Evolutionary conservation across 768 basidiomycete species (phyloP).

Genomic region (Russula foetens): DNA sequence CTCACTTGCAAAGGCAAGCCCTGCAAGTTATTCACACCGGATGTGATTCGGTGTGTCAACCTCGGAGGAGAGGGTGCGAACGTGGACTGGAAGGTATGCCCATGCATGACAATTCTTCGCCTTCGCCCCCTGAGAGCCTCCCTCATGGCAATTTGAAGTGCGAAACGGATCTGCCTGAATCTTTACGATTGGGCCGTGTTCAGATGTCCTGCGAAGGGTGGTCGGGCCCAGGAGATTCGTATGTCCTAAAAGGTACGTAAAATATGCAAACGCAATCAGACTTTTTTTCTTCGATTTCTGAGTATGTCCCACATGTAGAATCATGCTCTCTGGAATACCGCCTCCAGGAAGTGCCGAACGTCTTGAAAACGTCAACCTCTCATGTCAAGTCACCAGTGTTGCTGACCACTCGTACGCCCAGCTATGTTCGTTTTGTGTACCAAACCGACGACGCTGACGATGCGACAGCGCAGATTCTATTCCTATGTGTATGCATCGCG

Average conservation of each 20-base stretch:
- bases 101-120: constrained; percentile 19
- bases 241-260: constrained; percentile 70
- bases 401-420: not conserved
- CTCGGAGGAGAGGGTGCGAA: constrained; percentile 70
- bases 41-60: constrained; percentile 78
- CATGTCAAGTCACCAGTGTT: not conserved
- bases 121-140: not conserved
- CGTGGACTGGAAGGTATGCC: constrained; percentile 85
- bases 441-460: not conserved
- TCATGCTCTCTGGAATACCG: constrained; percentile 85
- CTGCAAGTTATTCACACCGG: constrained; percentile 71
- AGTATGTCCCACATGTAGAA: constrained; percentile 34
- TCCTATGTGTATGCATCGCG: constrained; percentile 21
- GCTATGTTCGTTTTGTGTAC: not conserved
- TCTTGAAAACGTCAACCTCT: constrained; percentile 20
- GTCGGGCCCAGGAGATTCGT: constrained; percentile 70
- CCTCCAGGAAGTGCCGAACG: constrained; percentile 57
- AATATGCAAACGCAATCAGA: not conserved
- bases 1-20: constrained; percentile 73
- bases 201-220: constrained; percentile 91
- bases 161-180: constrained; percentile 80
- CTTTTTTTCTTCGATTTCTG: not conserved
- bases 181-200: constrained; percentile 75
- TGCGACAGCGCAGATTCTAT: constrained; percentile 6
- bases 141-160: constrained; percentile 41